Percentiles rank a stretch among this genome's conserved stretches.
Conservation (phyloP, 202 grass and related monocot genomes). For the Elaeis oleifera region DNA sequence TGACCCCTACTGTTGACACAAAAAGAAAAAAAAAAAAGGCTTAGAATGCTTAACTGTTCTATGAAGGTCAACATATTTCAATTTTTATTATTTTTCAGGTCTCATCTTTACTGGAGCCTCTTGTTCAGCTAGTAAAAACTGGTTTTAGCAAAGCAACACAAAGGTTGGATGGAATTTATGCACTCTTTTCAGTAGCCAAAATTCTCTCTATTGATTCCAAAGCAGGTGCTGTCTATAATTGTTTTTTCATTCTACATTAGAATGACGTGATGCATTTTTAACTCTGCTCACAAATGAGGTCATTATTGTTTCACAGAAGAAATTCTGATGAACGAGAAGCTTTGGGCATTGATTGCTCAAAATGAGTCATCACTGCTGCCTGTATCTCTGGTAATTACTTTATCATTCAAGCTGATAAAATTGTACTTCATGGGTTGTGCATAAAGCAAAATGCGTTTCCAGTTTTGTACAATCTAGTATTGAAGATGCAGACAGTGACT, state of each 20-base stretch:
- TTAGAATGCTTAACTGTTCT: not conserved
- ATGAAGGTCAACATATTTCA: constrained; percentile 11
- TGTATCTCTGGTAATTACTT: constrained; percentile 54
- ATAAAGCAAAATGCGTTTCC: not conserved
- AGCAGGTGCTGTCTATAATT: constrained; percentile 42
- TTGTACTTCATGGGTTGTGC: too few relatives aligned
- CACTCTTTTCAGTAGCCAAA: constrained; percentile 65
- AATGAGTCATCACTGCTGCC: constrained; percentile 75
- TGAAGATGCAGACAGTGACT: too few relatives aligned
- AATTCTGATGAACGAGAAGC: constrained; percentile 75
- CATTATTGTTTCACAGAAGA: constrained; percentile 45
- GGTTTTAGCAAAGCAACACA: constrained; percentile 91
- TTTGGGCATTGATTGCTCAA: constrained; percentile 83
- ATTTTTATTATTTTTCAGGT: constrained; percentile 38
- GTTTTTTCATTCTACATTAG: constrained; percentile 17
- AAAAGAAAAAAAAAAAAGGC: too few relatives aligned
- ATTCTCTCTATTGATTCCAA: constrained; percentile 82
- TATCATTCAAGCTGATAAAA: constrained; percentile 17
- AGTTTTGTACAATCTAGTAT: too few relatives aligned
- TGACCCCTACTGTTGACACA: not conserved
- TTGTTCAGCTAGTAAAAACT: constrained; percentile 80
- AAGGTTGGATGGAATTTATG: constrained; percentile 95
- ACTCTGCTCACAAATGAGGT: constrained; percentile 13
- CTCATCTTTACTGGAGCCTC: constrained; percentile 60
- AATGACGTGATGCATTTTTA: constrained; percentile 1